Evolutionary conservation across 2,329 filamentous ascomycete species (phyloP).

Genomic region (Fusarium continuum): DNA sequence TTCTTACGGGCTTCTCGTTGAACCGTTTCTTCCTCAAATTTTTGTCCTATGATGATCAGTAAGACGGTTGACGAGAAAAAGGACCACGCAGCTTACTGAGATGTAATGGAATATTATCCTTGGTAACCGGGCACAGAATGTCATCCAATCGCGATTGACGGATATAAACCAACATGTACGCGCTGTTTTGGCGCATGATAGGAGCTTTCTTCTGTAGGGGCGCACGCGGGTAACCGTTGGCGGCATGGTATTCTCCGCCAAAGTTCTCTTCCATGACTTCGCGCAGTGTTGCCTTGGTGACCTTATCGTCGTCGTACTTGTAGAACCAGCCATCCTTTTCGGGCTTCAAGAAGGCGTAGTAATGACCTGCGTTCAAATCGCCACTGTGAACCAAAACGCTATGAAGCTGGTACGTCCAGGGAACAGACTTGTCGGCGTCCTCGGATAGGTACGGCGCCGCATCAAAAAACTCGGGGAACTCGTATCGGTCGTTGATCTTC

Average conservation of each 20-base stretch:
- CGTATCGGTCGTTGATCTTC: conserved; percentile 95
- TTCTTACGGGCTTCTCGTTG: conserved; percentile 79
- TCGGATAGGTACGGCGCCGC: conserved; percentile 87
- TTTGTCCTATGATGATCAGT: conserved; percentile 62
- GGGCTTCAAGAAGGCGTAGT: conserved; percentile 97
- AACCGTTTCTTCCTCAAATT: conserved; percentile 83
- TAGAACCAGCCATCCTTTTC: conserved; percentile 94
- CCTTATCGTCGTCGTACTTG: conserved; percentile 96
- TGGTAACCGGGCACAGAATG: conserved; percentile 79
- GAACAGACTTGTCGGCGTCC: conserved; percentile 85
- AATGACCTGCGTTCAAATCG: conserved; percentile 96
- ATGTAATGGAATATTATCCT: conserved; percentile 82
- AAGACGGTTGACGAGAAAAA: not conserved
- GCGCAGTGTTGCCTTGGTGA: conserved; percentile 90
- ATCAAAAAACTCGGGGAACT: conserved; percentile 86
- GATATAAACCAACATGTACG: conserved; percentile 99
- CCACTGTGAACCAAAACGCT: conserved; percentile 96
- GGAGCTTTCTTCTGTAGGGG: conserved; percentile 65
- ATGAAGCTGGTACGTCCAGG: conserved; percentile 92
- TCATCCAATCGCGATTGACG: conserved; percentile 85
- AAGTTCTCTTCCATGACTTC: conserved; percentile 98
- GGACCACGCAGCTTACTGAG: conserved; percentile 65
- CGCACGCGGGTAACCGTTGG: conserved; percentile 58
- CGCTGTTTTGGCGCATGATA: conserved; percentile 77
- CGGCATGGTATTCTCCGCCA: conserved; percentile 79